Base-by-base conservation (phyloP, 2,329 filamentous ascomycete species). In the Lachnellula cervina region DNA sequence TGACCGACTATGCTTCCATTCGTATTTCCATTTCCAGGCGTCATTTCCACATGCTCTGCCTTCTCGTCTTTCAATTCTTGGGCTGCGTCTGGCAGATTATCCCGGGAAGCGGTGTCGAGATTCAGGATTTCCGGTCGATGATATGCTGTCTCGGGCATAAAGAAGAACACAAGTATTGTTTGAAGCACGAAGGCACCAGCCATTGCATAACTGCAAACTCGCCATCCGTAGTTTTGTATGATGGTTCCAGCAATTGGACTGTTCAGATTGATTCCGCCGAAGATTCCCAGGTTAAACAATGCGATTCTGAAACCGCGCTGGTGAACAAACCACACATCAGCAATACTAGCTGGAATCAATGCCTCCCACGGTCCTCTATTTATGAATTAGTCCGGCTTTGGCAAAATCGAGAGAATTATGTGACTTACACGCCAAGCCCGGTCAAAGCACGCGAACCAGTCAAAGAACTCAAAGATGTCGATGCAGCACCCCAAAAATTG, bases 251-350 rank as follows among this genome's bases (percentile, higher is more conserved):
- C 71, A 35, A 74, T 72, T 2, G 71, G 71, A 16, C 70, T 67
- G 0, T 71, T 72, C 2, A 75, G 62, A 51, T 74, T 75, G 55
- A 75, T 73, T 11, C 73, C 73, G 23, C 72, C 73, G 32, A 74
- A 59, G 8, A 75, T 70, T 43, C 71, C 73, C 1, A 75, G 66
- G 54, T 74, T 74, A 59, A 74, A 76, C 5, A 76, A 67, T 11
- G 72, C 71, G 23, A 69, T 72, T 13, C 71, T 66, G 47, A 69
- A 71, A 0, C 73, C 73, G 51, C 73, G 66, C 56, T 76, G 72
- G 59, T 76, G 73, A n/a, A 75, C 71, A 52, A 73, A 75, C 64
- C 71, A 75, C 19, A 75, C 66, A 64, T 75, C 73, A 2, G 68
- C 68, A 58, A 76, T 74, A 0, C 71, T 72, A 9, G 73, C 72